Base-by-base conservation (phyloP, 345 rosid species). In the Microthlaspi erraticum region DNA sequence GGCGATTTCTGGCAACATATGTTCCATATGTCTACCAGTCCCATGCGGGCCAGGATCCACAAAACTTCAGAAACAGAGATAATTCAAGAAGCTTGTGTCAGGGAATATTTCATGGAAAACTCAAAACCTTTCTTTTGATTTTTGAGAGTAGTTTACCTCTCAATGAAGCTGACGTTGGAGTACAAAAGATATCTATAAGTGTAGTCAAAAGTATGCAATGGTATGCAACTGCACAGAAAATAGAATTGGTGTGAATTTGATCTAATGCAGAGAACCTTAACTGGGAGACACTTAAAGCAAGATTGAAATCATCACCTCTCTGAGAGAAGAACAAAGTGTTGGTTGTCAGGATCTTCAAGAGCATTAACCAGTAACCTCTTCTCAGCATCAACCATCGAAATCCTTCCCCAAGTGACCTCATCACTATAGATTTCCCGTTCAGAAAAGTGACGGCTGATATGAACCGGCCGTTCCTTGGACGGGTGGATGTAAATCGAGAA, bases 341-440 rank as follows among this genome's bases (percentile, higher is more conserved):
- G 97, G 76, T 94, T 94, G 69, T 89, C 91, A 31, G 88, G 87
- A 86, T 94, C 97, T 72, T 80, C 71, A 33, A 94, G 88, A 77
- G 99, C 99, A 59, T 70, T 84, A 17, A 91, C 98, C 46, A 94
- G 65, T 60, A 94, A 82, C 43, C 99, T 80, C 67, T 81, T 89
- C 85, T 94, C 99, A 1, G 99, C 99, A 80, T 92, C 97, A 78
- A 94, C 81, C 99, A 94, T 92, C 4, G 98, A 87, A 23, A 94
- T 89, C 71, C 86, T 90, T 41, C 99, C 99, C 99, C 99, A 94
- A 7, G 88, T 81, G 63, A 94, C 98, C 97, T 83, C 83, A 36
- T 84, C 85, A 53, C 98, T 87, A 48, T 79, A 84, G 51, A 92
- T 78, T 56, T 92, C 96, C 5, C 82, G 78, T 77, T 92, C 81